Conservation (phyloP, 805 yeast genomes). For the Candida alai region DNA sequence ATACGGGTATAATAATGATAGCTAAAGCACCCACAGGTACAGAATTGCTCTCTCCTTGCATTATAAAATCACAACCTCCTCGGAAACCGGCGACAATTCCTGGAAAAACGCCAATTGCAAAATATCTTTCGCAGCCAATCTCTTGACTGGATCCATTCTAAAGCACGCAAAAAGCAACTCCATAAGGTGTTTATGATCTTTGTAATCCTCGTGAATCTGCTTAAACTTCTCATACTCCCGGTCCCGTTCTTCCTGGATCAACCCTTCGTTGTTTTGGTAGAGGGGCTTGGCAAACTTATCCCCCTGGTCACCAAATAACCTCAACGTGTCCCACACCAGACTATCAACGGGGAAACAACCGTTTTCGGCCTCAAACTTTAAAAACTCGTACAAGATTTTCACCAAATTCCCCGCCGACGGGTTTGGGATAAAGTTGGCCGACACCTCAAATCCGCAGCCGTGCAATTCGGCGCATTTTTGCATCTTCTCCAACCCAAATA, state of each 20-base stretch:
- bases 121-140: slow-evolving; percentile 57
- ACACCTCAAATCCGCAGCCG: slow-evolving; percentile 77
- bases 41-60: no score
- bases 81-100: slow-evolving; percentile 31
- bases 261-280: slow-evolving; percentile 5
- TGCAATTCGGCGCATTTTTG: slow-evolving; percentile 77
- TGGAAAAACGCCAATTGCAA: slow-evolving; percentile 58
- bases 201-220: slow-evolving; percentile 23
- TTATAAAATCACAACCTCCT: slow-evolving; percentile 14
- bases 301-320: slow-evolving; percentile 43
- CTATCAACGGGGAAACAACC: slow-evolving; percentile 68
- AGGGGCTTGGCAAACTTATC: slow-evolving; percentile 26
- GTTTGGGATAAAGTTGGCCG: slow-evolving; percentile 18
- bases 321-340: slow-evolving; percentile 63
- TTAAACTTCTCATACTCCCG: slow-evolving; percentile 14
- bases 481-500: slow-evolving; percentile 75
- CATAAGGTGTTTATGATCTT: slow-evolving; percentile 45
- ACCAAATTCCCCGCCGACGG: slow-evolving; percentile 29
- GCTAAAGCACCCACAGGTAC: no score
- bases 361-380: slow-evolving; percentile 44
- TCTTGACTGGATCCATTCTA: slow-evolving; percentile 51
- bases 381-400: slow-evolving; percentile 25
- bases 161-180: slow-evolving; percentile 56
- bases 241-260: slow-evolving; percentile 11
- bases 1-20: no score